Evolutionary conservation across 768 basidiomycete genomes (phyloP), one percentile per base, ranked within the genome.

Genomic region (Scleroderma bovista): DNA sequence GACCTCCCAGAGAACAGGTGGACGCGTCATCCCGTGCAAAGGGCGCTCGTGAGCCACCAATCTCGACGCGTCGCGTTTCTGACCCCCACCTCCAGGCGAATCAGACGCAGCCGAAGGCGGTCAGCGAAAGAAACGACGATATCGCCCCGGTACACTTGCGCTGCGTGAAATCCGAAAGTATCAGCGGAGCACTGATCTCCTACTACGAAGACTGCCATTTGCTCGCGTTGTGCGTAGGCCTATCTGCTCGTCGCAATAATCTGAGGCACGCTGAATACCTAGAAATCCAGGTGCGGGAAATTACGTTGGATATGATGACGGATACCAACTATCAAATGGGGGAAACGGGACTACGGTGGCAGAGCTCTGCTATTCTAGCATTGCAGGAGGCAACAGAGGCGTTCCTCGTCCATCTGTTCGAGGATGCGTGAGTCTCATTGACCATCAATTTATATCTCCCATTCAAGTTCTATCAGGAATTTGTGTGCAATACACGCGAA

Each of bases 401-500:
- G 13, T 96, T 81, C 60, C 75, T 98, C 16, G 91, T 99, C 17
- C 94, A 98, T 70, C 71, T 98, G 39, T 98, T 99, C 55, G 96
- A 99, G 70, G 96, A 99, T 70, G 93, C 95, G 91, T 97, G 68
- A 74, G 93, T 89, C 29, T 46, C 17, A 26, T 13, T 20, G 38
- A 20, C 23, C 1, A 9, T 19, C 26, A 16, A 29, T 29, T 29
- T 9, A 4, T 29, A 29, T 29, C 26, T 29, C 9, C 5, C 26
- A 29, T 29, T 29, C 26, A 29, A 29, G 9, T 5, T 29, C 26
- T 29, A 29, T 9, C 9, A 96, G 93, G 38, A 96, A 97, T 66
- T 73, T 96, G 31, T 99, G 96, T 62, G 94, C 95, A 6, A 89
- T 99, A 57, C 95, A 98, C 61, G 95, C 95, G 15, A 97, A 95